Conservation (phyloP, 31 red algal genomes). For the Pterothamnion heteromorphum region DNA sequence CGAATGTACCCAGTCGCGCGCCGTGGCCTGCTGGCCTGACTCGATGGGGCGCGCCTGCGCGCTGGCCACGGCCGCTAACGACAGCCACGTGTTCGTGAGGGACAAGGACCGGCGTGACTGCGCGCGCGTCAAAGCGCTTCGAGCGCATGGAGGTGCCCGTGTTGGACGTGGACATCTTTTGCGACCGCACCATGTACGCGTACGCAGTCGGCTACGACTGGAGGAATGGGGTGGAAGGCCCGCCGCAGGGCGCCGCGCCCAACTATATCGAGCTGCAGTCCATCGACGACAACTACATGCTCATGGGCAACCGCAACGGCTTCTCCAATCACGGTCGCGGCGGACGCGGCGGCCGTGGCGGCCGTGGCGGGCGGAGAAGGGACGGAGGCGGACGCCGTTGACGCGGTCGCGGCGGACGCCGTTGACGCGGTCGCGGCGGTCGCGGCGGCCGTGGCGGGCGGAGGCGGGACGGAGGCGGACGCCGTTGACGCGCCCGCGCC, state of each 20-base stretch:
- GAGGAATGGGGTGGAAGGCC: too few species aligned
- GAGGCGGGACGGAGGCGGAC: neutral
- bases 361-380: constrained; percentile 30
- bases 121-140: constrained; percentile 53
- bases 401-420: neutral
- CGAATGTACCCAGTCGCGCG: too few species aligned
- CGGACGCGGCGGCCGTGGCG: constrained; percentile 4
- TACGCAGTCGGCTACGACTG: constrained; percentile 93
- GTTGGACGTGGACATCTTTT: constrained; percentile 60
- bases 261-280: constrained; percentile 75
- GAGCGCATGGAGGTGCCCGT: constrained; percentile 68
- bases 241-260: constrained; percentile 66
- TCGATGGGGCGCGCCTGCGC: too few species aligned
- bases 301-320: neutral
- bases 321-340: constrained; percentile 26
- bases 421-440: neutral
- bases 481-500: neutral
- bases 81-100: constrained; percentile 80
- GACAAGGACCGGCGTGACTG: constrained; percentile 70
- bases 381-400: constrained; percentile 17
- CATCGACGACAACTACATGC: constrained; percentile 69
- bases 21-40: too few species aligned
- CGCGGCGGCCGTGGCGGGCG: neutral
- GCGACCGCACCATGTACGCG: constrained; percentile 65
- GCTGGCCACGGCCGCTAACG: constrained; percentile 78